phyloP scores from a whole-genome alignment of 805 yeast genomes.

The Wickerhamomyces hampshirensis region DNA sequence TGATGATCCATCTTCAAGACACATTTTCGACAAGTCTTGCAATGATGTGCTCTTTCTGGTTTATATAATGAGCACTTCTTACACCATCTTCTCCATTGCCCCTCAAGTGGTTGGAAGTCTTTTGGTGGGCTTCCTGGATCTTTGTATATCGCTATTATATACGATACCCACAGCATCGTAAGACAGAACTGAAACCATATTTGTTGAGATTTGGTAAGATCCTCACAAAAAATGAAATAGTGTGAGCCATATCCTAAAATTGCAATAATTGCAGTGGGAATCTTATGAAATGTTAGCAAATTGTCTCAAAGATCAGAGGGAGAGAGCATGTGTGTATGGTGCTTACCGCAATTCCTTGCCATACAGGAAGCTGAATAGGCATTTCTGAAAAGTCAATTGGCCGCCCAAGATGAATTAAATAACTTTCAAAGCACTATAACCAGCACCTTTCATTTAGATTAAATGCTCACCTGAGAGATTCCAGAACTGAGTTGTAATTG shows the following conservation, averaged over 20 bases:
- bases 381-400: conserved; percentile 3
- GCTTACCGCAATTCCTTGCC: conserved; percentile 20
- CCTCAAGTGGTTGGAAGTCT: conserved; percentile 36
- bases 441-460: too few relatives aligned
- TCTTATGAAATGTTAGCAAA: conserved; percentile 30
- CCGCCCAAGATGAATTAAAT: too few relatives aligned
- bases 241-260: conserved; percentile 61
- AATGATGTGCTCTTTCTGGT: conserved; percentile 85
- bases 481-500: too few relatives aligned
- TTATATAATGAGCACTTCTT: conserved; percentile 65
- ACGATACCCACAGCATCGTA: conserved; percentile 68
- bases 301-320: too few relatives aligned
- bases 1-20: conserved; percentile 93
- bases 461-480: too few relatives aligned
- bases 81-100: conserved; percentile 67
- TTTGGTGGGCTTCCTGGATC: conserved; percentile 68
- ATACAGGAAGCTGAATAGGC: conserved; percentile 17
- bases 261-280: conserved; percentile 60
- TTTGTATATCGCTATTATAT: conserved; percentile 58
- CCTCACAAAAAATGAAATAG: conserved; percentile 44
- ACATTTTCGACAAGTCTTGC: conserved; percentile 68
- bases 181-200: conserved; percentile 42
- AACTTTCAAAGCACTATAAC: too few relatives aligned
- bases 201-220: conserved; percentile 36
- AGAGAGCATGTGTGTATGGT: not conserved